Evolutionary conservation across 768 basidiomycete species (phyloP), one percentile per base, ranked within the genome.

Genomic region (Panus rudis): DNA sequence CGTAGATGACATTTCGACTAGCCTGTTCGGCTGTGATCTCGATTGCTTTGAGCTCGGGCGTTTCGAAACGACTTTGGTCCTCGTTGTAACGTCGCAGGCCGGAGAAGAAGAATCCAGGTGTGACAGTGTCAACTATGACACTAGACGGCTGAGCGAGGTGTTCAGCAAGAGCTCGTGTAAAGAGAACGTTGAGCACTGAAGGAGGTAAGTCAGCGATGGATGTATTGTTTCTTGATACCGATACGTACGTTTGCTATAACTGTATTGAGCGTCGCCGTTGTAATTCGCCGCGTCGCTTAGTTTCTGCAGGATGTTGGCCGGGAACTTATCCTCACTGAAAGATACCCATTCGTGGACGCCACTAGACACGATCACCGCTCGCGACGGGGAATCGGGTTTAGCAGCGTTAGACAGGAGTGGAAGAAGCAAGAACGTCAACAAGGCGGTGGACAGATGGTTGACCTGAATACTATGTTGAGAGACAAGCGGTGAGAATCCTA

Each of bases 381-480:
- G 42, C 3, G 43, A 40, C 13, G 20, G 25, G 4, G 26, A 13
- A 7, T 26, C 21, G 19, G 41, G 30, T 13, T 30, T 11, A 24
- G 17, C 3, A 68, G 67, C 63, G 0, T 74, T 69, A 22, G 62
- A 52, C 1, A 66, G 35, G 58, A 78, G 62, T 0, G 76, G 76
- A 0, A 76, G 58, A 0, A 76, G 58, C 6, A 64, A 61, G 4
- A 76, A 47, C 0, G 63, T 55, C 3, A 75, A 58, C 0, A 75
- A 57, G 5, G 65, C 57, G 6, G 61, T 63, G 1, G 70, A 58
- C 6, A 79, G 53, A 49, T 64, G 49, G 51, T 77, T 76, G 30
- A 72, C 66, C 47, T 78, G 75, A 0, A 75, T 42, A 8, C 75
- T 79, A 21, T 22, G 23, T 16, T 24, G 7, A 2, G 22, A 14